phyloP scores from a whole-genome alignment of 2,329 filamentous ascomycete genomes.

The Shiraia bambusicola region DNA sequence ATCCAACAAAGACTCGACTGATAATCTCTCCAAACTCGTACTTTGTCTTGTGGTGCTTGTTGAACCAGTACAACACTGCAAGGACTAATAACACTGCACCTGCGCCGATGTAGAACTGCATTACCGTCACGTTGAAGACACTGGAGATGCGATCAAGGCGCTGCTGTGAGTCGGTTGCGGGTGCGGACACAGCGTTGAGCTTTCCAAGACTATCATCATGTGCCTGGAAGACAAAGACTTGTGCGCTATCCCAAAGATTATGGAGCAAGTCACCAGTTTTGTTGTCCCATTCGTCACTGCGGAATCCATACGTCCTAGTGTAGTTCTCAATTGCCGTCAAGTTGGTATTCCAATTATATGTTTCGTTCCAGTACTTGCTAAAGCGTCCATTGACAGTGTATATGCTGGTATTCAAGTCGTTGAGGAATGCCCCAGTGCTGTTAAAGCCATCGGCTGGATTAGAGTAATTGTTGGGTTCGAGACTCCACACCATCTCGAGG shows the following conservation, averaged over 20 bases:
- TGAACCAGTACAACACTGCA: conserved; percentile 60
- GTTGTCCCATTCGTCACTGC: conserved; percentile 22
- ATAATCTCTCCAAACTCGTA: conserved; percentile 35
- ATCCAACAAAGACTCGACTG: conserved; percentile 24
- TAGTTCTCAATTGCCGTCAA: conserved; percentile 26
- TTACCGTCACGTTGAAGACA: conserved; percentile 26
- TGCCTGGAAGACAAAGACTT: conserved; percentile 28
- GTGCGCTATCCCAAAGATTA: conserved; percentile 22
- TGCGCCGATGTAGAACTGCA: conserved; percentile 29
- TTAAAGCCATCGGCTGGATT: conserved; percentile 18
- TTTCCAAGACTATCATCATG: conserved; percentile 27
- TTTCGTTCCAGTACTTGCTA: conserved; percentile 20
- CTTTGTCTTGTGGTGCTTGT: conserved; percentile 36
- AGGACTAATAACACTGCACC: conserved; percentile 53
- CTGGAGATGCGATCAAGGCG: conserved; percentile 19
- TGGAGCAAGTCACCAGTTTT: conserved; percentile 15
- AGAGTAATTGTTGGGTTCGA: conserved; percentile 14
- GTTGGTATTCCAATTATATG: conserved; percentile 25
- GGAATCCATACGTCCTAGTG: conserved; percentile 19
- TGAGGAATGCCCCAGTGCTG: conserved; percentile 6
- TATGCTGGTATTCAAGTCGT: conserved; percentile 25
- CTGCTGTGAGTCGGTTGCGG: conserved; percentile 1
- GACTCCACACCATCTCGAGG: conserved; percentile 21
- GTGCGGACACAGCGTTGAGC: conserved; percentile 22
- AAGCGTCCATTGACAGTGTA: conserved; percentile 19